Evolutionary conservation across 768 basidiomycete species (phyloP).

Genomic region (Ephemerocybe angulata): DNA sequence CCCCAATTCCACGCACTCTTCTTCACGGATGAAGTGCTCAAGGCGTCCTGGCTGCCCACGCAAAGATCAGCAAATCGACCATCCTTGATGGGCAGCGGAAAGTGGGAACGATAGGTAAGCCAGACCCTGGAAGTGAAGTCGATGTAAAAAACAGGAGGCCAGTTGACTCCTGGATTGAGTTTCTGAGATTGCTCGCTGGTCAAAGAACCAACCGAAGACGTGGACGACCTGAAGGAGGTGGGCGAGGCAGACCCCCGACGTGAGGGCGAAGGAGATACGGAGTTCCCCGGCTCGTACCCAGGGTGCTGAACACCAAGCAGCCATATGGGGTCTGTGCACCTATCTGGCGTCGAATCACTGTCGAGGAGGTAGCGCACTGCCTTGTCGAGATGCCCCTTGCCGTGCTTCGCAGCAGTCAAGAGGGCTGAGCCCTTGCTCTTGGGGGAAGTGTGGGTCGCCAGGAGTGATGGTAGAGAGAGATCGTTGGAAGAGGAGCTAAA

Average conservation of each 20-base stretch:
- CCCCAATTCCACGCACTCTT: slow-evolving; percentile 65
- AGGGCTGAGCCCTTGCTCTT: slow-evolving; percentile 34
- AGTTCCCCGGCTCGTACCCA: slow-evolving; percentile 55
- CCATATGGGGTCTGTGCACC: slow-evolving; percentile 83
- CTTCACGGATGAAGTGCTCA: slow-evolving; percentile 26
- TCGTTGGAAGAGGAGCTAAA: slow-evolving; percentile 71
- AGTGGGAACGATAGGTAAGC: slow-evolving; percentile 90
- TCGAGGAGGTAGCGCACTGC: slow-evolving; percentile 90
- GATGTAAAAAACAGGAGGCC: slow-evolving; percentile 81
- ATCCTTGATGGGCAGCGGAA: slow-evolving; percentile 70
- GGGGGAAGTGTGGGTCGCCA: slow-evolving; percentile 39
- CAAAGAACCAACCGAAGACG: slow-evolving; percentile 30
- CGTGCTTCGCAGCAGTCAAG: slow-evolving; percentile 66
- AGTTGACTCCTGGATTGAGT: slow-evolving; percentile 46
- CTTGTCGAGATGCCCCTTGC: slow-evolving; percentile 75
- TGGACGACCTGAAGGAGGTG: slow-evolving; percentile 42
- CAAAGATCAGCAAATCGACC: slow-evolving; percentile 37
- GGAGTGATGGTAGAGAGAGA: slow-evolving; percentile 59
- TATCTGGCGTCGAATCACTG: slow-evolving; percentile 82
- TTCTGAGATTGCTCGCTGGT: slow-evolving; percentile 13
- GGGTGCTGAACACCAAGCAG: slow-evolving; percentile 79
- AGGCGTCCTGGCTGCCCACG: slow-evolving; percentile 17
- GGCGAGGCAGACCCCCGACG: slow-evolving; percentile 32
- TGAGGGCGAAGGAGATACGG: slow-evolving; percentile 10
- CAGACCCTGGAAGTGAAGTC: slow-evolving; percentile 89